Evolutionary conservation across 1,284 basidiomycete species (phyloP), one percentile per base, ranked within the genome.

Genomic region (Ustilago loliicola): DNA sequence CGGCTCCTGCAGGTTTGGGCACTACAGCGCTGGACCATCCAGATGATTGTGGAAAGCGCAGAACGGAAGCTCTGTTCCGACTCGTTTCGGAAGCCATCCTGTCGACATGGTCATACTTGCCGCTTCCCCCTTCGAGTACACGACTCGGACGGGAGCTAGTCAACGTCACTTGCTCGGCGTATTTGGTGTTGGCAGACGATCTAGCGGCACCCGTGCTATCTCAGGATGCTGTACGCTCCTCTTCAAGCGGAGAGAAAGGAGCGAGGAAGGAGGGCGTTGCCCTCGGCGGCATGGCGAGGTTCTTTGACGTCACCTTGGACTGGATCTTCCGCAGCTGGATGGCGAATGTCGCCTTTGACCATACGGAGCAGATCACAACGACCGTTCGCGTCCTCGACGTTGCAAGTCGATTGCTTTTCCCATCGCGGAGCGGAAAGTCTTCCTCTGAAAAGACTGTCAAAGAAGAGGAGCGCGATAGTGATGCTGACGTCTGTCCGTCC

Each of bases 31-130:
- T 48, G 15, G 34, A 23, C 36, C 38, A 63, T 3, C 11, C 27
- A 3, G 34, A 69, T 13, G 73, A 71, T 36, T 62, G 69, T 17
- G 73, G 73, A 4, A 45, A 65, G 27, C 66, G 58, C 10, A 19
- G 67, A 10, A 58, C 61, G 45, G 66, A 73, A 17, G 59, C 75
- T 6, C 53, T 77, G 6, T 61, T 40, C 45, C 38, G 57, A 0
- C 56, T 77, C 23, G 45, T 77, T 1, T 66, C 63, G 2, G 62
- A 73, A 57, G 38, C 21, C 32, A 57, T 77, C 8, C 48, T 77
- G 2, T 70, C 66, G 0, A 77, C 66, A 8, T 77, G 75, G 75
- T 73, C 75, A 21, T 73, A 73, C 50, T 42, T 77, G 0, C 66
- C 75, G 4, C 62, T 77, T 5, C 71, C 75, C 3, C 60, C 75